Evolutionary conservation across 345 rosid species (phyloP), one percentile per base, ranked within the genome.

Genomic region (Populus alba): DNA sequence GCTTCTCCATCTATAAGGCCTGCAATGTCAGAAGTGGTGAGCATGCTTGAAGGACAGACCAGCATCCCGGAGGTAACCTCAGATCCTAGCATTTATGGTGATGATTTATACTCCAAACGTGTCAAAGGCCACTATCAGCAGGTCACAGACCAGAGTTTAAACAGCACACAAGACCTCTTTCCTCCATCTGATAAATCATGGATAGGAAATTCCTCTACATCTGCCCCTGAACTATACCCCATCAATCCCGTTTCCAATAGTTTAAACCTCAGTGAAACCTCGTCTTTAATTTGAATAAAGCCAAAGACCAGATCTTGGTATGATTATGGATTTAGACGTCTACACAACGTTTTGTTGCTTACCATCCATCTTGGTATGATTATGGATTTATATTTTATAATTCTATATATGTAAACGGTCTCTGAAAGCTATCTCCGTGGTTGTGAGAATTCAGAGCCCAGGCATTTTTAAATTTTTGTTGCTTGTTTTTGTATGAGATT

Each of bases 41-140:
- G 43, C 13, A 88, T 86, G 88, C 82, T 86, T 0, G 84, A 83
- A 80, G 88, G 87, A 22, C 16, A 31, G 7, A 3, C 41, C 13
- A 35, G 1, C 13, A 9, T 72, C 18, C 35, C 1, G 18, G 61
- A 71, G 25, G 5, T 57, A 6, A 66, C 7, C 66, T 72, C 39
- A 11, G 38, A 51, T 51, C 65, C 22, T n/a, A 61, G 33, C 53
- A 69, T 10, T 22, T 41, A 69, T 31, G 51, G 23, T 2, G 11
- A 12, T 69, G 53, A 12, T n/a, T 22, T 5, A 13, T 29, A 43
- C 15, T 12, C 41, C 23, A n/a, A n/a, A 1, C 7, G 13, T 7
- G 1, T 23, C 11, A 69, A 41, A 20, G 27, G 23, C 33, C 33
- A 11, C 43, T 41, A 39, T 1, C 27, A 69, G 23, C 25, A 10